Evolutionary conservation across 768 basidiomycete species (phyloP).

Genomic region (Solioccasus polychromus): DNA sequence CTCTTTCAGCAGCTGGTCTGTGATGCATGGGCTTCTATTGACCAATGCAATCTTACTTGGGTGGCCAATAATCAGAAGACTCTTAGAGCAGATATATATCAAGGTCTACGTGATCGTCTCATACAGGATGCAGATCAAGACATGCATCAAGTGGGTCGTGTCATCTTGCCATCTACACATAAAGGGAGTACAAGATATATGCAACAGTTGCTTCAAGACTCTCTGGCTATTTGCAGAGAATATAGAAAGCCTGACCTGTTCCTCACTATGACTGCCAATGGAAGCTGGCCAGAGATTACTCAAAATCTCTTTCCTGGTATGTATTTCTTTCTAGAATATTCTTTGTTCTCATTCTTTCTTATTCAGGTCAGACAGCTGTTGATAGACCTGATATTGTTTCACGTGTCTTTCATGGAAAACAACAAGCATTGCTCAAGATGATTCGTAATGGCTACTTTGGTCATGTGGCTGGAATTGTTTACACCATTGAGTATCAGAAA

Average conservation of each 20-base stretch:
- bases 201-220: slow-evolving; percentile 43
- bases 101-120: slow-evolving; percentile 34
- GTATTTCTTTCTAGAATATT: not conserved
- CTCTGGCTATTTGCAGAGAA: slow-evolving; percentile 41
- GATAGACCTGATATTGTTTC: slow-evolving; percentile 49
- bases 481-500: slow-evolving; percentile 59
- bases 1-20: slow-evolving; percentile 46
- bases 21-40: slow-evolving; percentile 44
- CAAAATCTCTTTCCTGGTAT: slow-evolving; percentile 34
- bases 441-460: slow-evolving; percentile 44
- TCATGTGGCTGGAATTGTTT: slow-evolving; percentile 39
- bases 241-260: slow-evolving; percentile 43
- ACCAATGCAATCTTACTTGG: slow-evolving; percentile 39
- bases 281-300: slow-evolving; percentile 45
- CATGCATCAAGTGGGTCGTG: slow-evolving; percentile 30
- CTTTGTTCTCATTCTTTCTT: no score
- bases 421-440: slow-evolving; percentile 32
- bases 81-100: slow-evolving; percentile 35
- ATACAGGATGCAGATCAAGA: slow-evolving; percentile 22
- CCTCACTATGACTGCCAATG: slow-evolving; percentile 53
- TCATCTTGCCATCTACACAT: slow-evolving; percentile 41
- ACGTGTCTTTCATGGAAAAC: slow-evolving; percentile 45
- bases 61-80: slow-evolving; percentile 31
- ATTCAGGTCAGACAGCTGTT: slow-evolving; percentile 31
- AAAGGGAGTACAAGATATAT: slow-evolving; percentile 43